phyloP scores from a whole-genome alignment of 2,329 filamentous ascomycete species.

The Lizonia empirigonia region DNA sequence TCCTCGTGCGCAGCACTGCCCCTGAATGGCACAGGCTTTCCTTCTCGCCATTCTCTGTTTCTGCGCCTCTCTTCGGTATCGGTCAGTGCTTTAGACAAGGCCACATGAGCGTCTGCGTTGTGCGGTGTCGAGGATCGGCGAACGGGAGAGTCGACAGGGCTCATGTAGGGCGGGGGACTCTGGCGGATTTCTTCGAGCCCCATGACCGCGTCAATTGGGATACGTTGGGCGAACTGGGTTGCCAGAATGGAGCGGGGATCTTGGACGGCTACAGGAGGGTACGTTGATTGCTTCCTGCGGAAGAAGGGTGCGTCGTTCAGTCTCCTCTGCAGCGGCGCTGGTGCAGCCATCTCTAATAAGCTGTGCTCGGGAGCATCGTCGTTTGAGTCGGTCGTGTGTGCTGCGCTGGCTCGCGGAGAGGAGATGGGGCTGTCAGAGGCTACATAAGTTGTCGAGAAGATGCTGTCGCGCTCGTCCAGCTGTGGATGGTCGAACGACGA shows the following conservation, averaged over 20 bases:
- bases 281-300: constrained; percentile 38
- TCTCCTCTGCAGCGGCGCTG: constrained; percentile 39
- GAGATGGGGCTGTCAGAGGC: constrained; percentile 56
- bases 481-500: constrained; percentile 54
- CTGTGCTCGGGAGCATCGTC: constrained; percentile 39
- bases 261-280: constrained; percentile 31
- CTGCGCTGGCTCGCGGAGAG: constrained; percentile 43
- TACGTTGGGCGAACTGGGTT: constrained; percentile 41
- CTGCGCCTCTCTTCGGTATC: constrained; percentile 51
- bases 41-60: constrained; percentile 57
- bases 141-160: constrained; percentile 45
- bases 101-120: constrained; percentile 26
- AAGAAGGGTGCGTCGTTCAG: constrained; percentile 41
- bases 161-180: constrained; percentile 47
- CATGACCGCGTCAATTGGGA: constrained; percentile 28
- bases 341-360: constrained; percentile 38
- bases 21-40: constrained; percentile 53
- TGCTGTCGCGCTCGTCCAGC: constrained; percentile 66
- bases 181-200: constrained; percentile 29
- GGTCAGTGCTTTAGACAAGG: constrained; percentile 35
- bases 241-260: constrained; percentile 40
- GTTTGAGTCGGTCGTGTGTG: constrained; percentile 22
- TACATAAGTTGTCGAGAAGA: constrained; percentile 67
- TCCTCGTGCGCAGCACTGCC: constrained; percentile 47
- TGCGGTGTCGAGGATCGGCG: constrained; percentile 41